Evolutionary conservation across 129 eudicot genomes (phyloP), one percentile per base, ranked within the genome.

Genomic region (Scalesia atractyloides): DNA sequence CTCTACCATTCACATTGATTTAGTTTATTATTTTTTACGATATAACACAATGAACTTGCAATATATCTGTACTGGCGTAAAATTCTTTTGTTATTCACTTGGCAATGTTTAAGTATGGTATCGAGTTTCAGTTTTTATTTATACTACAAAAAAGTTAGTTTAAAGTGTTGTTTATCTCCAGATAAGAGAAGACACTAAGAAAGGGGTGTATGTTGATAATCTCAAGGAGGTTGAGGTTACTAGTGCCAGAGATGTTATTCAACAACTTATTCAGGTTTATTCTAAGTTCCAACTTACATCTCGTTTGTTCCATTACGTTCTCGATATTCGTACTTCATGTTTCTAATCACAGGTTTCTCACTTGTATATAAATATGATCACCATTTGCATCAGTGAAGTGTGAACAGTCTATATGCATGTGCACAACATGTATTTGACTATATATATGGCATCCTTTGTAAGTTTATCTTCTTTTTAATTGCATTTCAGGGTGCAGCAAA

Each of bases 171-270:
- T 59, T 22, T 53, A 63, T 78, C 37, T 87, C 44, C 88, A 95
- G 97, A 84, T 95, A 41, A 88, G 99, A 82, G 99, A 95, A 82
- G 99, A 95, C 81, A 83, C 83, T 60, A 90, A 95, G 80, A 95
- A 95, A 78, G 97, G 99, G 61, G 86, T 95, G 59, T 86, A 95
- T 75, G 97, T 95, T 11, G 99, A 95, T 59, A 88, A 88, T 79
- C 87, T 95, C 53, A 86, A 82, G 47, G 99, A 90, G 85, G 51
- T 95, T 12, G 99, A 90, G 82, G 99, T 95, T 76, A 74, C 88
- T n/a, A 88, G 88, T 72, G 89, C 97, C 73, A 82, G 99, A 73
- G 99, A 95, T 57, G 96, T 91, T 73, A 86, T 95, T 72, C 97
- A 95, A 66, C 99, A 90, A 85, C 93, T 95, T 77, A 81, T 95